Conservation (phyloP, 108 stramenopile genomes). For the Cyclotella kingstonii region DNA sequence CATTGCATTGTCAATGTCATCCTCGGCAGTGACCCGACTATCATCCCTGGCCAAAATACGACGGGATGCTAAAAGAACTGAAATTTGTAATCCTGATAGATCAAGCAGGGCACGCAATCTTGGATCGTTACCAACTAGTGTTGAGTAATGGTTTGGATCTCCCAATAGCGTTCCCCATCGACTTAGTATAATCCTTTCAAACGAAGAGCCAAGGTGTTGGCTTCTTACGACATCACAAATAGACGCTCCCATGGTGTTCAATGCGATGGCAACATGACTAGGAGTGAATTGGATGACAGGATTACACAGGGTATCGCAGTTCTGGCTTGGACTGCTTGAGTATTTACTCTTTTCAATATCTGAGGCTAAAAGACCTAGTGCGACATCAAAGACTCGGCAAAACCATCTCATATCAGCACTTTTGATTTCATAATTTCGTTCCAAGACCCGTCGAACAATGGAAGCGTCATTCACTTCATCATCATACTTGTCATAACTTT, state of each 20-base stretch:
- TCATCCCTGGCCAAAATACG: slow-evolving; percentile 67
- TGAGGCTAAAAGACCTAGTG: slow-evolving; percentile 41
- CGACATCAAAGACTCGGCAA: slow-evolving; percentile 62
- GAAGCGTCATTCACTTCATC: slow-evolving; percentile 28
- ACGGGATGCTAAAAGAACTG: slow-evolving; percentile 66
- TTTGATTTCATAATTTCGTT: slow-evolving; percentile 51
- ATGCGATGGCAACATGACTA: slow-evolving; percentile 54
- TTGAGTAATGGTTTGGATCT: slow-evolving; percentile 32
- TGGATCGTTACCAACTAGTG: slow-evolving; percentile 38
- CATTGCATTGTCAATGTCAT: slow-evolving; percentile 25
- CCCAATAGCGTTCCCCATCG: slow-evolving; percentile 36
- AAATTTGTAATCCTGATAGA: slow-evolving; percentile 67
- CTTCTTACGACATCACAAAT: slow-evolving; percentile 27
- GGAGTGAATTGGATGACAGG: slow-evolving; percentile 25
- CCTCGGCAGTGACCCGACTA: slow-evolving; percentile 38
- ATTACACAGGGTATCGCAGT: not conserved
- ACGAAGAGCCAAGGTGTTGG: slow-evolving; percentile 17
- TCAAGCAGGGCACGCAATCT: slow-evolving; percentile 71
- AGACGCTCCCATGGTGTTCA: slow-evolving; percentile 62
- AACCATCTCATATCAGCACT: slow-evolving; percentile 77
- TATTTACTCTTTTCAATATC: slow-evolving; percentile 31
- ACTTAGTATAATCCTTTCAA: slow-evolving; percentile 17
- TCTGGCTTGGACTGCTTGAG: slow-evolving; percentile 15
- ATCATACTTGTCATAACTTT: not conserved
- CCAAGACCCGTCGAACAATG: slow-evolving; percentile 34